Conservation (phyloP, 805 yeast species). For the Zygosaccharomyces gambellarensis region DNA sequence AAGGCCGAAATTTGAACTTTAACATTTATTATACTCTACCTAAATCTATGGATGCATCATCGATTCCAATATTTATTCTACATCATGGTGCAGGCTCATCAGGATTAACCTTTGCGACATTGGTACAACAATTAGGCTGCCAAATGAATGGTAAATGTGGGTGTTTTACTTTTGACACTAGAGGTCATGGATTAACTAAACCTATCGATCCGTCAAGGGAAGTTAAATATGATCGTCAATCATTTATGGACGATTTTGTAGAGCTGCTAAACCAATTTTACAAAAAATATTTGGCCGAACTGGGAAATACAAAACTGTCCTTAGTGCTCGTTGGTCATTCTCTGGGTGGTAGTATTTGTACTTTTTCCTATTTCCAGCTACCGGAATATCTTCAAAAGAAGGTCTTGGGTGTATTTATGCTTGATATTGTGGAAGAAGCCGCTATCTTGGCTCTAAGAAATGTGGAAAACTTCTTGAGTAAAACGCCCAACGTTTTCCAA, state of each 20-base stretch:
- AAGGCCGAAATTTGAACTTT: conserved; percentile 32
- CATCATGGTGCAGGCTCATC: conserved; percentile 97
- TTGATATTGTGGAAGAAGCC: conserved; percentile 93
- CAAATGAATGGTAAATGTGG: conserved; percentile 48
- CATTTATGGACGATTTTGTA: conserved; percentile 55
- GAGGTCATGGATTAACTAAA: conserved; percentile 74
- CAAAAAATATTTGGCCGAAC: conserved; percentile 6
- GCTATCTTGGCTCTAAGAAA: conserved; percentile 64
- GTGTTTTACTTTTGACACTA: conserved; percentile 64
- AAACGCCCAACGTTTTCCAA: conserved; percentile 59
- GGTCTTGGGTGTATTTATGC: conserved; percentile 64
- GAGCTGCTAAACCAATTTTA: conserved; percentile 43
- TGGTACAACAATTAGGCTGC: conserved; percentile 37
- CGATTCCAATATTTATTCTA: conserved; percentile 58
- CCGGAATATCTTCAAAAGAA: conserved; percentile 18
- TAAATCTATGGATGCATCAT: conserved; percentile 15
- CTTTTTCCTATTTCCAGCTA: conserved; percentile 42
- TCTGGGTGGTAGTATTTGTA: conserved; percentile 82
- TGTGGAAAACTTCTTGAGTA: conserved; percentile 61
- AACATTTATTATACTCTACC: conserved; percentile 61
- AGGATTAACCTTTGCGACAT: conserved; percentile 65
- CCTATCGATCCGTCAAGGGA: conserved; percentile 26
- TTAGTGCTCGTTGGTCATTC: conserved; percentile 81
- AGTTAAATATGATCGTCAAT: conserved; percentile 41
- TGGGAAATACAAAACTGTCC: conserved; percentile 19